These are phyloP conservation scores for Rhododendron henanense DNA, from an alignment of 148 eudicot species.

Conservation along the genomic window DNA sequence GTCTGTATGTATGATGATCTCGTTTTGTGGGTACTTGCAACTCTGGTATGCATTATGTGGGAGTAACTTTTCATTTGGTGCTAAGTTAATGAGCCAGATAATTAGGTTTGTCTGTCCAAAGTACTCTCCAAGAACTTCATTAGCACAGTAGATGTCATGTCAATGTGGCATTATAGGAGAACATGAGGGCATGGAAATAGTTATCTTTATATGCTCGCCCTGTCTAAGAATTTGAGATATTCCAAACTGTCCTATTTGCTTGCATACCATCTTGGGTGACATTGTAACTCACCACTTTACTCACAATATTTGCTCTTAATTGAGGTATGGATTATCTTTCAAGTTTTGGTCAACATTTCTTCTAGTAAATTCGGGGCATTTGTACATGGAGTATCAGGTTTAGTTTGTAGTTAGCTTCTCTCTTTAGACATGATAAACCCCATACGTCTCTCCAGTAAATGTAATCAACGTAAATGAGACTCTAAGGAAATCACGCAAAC, in stretches of 20 bases:
- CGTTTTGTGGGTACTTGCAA: neutral
- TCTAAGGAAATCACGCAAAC: neutral
- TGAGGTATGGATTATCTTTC: neutral
- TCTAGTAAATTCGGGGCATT: neutral
- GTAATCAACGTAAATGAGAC: neutral
- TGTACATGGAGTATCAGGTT: neutral
- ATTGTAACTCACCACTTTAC: neutral
- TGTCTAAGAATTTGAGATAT: neutral
- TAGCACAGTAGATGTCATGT: neutral
- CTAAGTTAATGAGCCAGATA: neutral
- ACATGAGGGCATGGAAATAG: neutral
- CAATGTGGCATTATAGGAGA: neutral
- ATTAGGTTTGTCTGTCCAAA: neutral
- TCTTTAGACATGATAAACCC: neutral
- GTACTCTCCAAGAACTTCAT: neutral
- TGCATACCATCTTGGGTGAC: neutral
- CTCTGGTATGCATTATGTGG: neutral
- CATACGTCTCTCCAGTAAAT: neutral
- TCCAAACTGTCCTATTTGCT: neutral
- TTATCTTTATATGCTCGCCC: neutral
- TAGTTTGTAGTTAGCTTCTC: neutral
- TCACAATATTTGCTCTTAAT: neutral
- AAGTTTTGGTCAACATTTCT: neutral
- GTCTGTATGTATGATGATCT: neutral
- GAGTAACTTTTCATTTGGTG: neutral